A percentile compares a stretch with the other conserved stretches of the same genome.
These are phyloP conservation scores for Aureobasidium leucospermi DNA, from an alignment of 2,329 filamentous ascomycete genomes.

Conservation along the genomic window DNA sequence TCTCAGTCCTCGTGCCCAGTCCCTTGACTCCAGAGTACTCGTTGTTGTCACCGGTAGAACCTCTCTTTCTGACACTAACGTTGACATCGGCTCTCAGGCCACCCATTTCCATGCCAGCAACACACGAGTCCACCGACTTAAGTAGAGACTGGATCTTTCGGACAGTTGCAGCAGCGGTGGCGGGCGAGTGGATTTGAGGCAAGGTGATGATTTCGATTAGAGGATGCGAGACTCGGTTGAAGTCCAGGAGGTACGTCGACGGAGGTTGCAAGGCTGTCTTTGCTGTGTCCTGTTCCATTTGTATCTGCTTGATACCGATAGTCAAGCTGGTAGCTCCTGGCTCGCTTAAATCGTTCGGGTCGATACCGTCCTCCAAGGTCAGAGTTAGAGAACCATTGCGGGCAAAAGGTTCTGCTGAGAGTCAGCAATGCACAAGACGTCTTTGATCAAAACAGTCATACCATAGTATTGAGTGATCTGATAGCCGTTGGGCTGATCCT, in stretches of 20 bases:
- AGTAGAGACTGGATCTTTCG: slow-evolving; percentile 80
- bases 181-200: slow-evolving; percentile 79
- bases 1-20: slow-evolving; percentile 85
- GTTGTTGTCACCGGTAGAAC: slow-evolving; percentile 28
- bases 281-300: slow-evolving; percentile 96
- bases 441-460: slow-evolving; percentile 17
- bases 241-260: slow-evolving; percentile 73
- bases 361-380: slow-evolving; percentile 69
- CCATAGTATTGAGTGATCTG: slow-evolving; percentile 96
- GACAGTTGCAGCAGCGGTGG: slow-evolving; percentile 80
- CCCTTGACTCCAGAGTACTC: slow-evolving; percentile 52
- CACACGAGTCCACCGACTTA: slow-evolving; percentile 73
- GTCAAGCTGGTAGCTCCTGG: slow-evolving; percentile 45
- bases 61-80: slow-evolving; percentile 67
- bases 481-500: slow-evolving; percentile 93
- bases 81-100: slow-evolving; percentile 92
- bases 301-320: slow-evolving; percentile 84
- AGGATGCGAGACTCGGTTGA: slow-evolving; percentile 86
- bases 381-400: slow-evolving; percentile 66
- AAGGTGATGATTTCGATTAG: slow-evolving; percentile 92
- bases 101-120: slow-evolving; percentile 86
- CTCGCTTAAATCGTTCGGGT: slow-evolving; percentile 62
- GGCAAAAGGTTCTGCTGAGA: slow-evolving; percentile 50
- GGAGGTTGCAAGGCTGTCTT: slow-evolving; percentile 78
- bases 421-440: neutral